Percentiles rank a stretch among this genome's conserved stretches.
These are phyloP conservation scores for Nemania serpens DNA, from an alignment of 2,329 filamentous ascomycete species.

Conservation along the genomic window DNA sequence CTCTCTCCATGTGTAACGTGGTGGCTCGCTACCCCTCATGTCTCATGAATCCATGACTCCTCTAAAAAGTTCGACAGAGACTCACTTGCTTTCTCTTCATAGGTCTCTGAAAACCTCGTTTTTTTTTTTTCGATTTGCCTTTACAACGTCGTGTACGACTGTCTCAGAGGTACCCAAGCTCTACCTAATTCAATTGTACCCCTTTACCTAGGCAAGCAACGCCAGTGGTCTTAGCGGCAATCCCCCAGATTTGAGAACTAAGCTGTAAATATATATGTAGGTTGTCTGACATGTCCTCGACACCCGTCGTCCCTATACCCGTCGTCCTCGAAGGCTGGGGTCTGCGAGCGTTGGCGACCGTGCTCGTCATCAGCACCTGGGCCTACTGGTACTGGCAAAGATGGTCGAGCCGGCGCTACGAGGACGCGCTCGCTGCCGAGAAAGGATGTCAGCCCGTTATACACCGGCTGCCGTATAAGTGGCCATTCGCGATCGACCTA, in stretches of 20 bases:
- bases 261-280: not conserved
- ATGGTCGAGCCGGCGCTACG: not conserved
- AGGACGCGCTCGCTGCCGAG: constrained; percentile 18
- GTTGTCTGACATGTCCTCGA: not conserved
- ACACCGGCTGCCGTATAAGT: constrained; percentile 27
- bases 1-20: not conserved
- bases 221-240: not conserved
- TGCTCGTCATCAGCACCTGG: not conserved
- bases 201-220: not conserved
- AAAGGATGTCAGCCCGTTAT: constrained; percentile 26
- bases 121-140: not conserved
- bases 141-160: not conserved
- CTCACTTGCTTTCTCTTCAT: not conserved
- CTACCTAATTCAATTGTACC: not conserved
- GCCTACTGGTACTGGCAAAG: constrained; percentile 1
- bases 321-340: not conserved
- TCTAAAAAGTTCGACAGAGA: not conserved
- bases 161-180: not conserved
- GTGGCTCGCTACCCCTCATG: not conserved
- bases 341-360: not conserved
- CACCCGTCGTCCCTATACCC: no score
- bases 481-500: constrained; percentile 32
- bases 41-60: not conserved
- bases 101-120: not conserved
- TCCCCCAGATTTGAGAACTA: not conserved